phyloP scores from a whole-genome alignment of 1,139 yeast species.

The Candida sp. region DNA sequence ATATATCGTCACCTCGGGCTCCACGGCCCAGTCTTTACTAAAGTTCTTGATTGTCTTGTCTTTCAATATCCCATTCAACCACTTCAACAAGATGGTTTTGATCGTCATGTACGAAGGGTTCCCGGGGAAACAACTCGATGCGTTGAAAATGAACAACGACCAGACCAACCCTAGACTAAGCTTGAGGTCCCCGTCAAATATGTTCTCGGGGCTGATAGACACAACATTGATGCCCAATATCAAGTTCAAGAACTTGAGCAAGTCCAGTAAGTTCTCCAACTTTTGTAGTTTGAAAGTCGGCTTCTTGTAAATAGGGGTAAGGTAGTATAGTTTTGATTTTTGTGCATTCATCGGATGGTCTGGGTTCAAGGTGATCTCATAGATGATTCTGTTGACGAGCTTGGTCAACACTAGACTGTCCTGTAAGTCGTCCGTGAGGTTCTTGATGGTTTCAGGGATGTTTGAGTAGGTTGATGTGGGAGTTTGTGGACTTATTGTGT shows the following conservation, averaged over 20 bases:
- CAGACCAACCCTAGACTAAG: constrained; percentile 69
- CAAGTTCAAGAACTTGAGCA: constrained; percentile 57
- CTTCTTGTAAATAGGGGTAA: constrained; percentile 41
- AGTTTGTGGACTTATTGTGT: constrained; percentile 10
- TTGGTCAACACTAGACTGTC: constrained; percentile 45
- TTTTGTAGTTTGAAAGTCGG: constrained; percentile 64
- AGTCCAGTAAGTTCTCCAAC: constrained; percentile 63
- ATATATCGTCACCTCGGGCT: constrained; percentile 29
- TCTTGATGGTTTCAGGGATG: constrained; percentile 6
- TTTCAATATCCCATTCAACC: constrained; percentile 33
- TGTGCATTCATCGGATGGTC: constrained; percentile 19
- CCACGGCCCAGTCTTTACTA: constrained; percentile 44
- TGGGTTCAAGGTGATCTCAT: constrained; percentile 17
- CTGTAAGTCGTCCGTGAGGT: constrained; percentile 28
- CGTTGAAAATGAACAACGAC: constrained; percentile 59
- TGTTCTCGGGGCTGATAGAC: constrained; percentile 66
- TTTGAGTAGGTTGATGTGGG: constrained; percentile 9
- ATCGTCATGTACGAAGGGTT: constrained; percentile 37
- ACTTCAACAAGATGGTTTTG: constrained; percentile 33
- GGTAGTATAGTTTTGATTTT: constrained; percentile 24
- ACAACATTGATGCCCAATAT: constrained; percentile 55
- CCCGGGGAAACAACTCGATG: constrained; percentile 36
- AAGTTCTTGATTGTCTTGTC: constrained; percentile 31
- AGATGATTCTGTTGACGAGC: constrained; percentile 36
- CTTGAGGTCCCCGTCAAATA: constrained; percentile 66